Percentiles rank a stretch among this genome's conserved stretches.
Conservation (phyloP, 2,329 filamentous ascomycete species). For the Tympanopsis confertula region DNA sequence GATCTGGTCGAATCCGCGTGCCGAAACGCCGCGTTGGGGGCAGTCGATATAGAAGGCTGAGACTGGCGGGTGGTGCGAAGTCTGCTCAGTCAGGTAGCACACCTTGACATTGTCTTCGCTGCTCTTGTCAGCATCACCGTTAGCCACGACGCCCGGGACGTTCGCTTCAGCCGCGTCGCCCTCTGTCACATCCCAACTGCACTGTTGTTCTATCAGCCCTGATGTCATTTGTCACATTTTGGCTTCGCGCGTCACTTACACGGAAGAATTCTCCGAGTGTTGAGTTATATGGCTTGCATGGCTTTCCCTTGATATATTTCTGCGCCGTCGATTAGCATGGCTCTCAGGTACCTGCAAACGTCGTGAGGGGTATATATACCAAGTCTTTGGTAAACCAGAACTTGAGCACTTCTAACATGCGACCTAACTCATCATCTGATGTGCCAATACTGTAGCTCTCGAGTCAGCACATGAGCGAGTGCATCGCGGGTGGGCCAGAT, state of each 20-base stretch:
- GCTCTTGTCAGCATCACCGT: constrained; percentile 29
- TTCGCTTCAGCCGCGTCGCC: constrained; percentile 44
- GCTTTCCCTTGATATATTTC: constrained; percentile 97
- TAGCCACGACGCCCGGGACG: constrained; percentile 35
- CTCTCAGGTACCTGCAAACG: too few relatives aligned
- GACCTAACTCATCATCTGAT: constrained; percentile 79
- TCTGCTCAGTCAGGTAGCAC: constrained; percentile 94
- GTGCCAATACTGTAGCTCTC: constrained; percentile 53
- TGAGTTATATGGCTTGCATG: constrained; percentile 98
- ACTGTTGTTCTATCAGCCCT: constrained; percentile 34
- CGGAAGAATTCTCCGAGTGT: constrained; percentile 94
- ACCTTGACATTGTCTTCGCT: constrained; percentile 49
- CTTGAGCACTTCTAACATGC: constrained; percentile 85
- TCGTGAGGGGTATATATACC: too few relatives aligned
- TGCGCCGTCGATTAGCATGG: too few relatives aligned
- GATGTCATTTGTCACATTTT: background rate
- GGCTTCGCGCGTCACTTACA: constrained; percentile 36
- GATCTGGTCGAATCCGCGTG: constrained; percentile 87
- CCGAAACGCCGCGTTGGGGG: constrained; percentile 77
- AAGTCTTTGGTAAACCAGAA: constrained; percentile 99
- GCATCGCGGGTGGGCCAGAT: background rate
- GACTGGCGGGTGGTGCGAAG: constrained; percentile 92
- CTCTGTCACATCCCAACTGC: constrained; percentile 88
- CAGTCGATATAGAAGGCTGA: constrained; percentile 92
- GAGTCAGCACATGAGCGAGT: background rate